Evolutionary conservation across 768 basidiomycete species (phyloP), one percentile per base, ranked within the genome.

Genomic region (Dictyophora rubrovolvata): DNA sequence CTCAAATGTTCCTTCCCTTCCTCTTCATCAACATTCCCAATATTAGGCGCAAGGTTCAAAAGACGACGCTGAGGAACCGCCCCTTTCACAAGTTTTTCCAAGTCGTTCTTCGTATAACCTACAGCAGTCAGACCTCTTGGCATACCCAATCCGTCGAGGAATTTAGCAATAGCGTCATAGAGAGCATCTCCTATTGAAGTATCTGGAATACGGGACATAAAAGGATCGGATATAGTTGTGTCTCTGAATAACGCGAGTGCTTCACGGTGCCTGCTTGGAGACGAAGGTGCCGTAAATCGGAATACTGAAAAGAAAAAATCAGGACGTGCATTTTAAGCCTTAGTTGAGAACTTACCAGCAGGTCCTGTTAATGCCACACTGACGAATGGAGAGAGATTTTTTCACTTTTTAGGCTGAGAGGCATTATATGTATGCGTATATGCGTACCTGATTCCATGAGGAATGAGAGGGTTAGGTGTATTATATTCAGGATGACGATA

Each of bases 261-360:
- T 70, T 91, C 84, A 49, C 94, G 86, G 72, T 98, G 94, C 48
- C 93, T 86, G 61, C 86, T 83, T 1, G 93, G 92, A 0, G 91
- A 86, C 5, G 94, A 94, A 7, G 95, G 93, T 0, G 95, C 88
- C 8, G 95, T 97, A 72, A 94, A 97, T 67, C 87, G 83, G 79
- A 98, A 97, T 48, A 97, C 95, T 81, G 53, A 6, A 16, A 6
- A 16, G 10, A 48, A 63, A 59, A 28, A 61, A 61, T 37, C 33
- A 9, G 28, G 11, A 23, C n/a, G 47, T 17, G 16, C 14, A 35
- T 54, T 33, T n/a, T 18, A 46, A 4, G 2, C 10, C 33, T 18
- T 20, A 36, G 52, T 9, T 47, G 50, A 61, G 37, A 23, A 58
- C 72, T 56, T 69, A 81, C 84, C 84, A 64, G 95, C 87, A 28